phyloP scores from a whole-genome alignment of 768 basidiomycete genomes.

The Candolleomyces aberdarensis region DNA sequence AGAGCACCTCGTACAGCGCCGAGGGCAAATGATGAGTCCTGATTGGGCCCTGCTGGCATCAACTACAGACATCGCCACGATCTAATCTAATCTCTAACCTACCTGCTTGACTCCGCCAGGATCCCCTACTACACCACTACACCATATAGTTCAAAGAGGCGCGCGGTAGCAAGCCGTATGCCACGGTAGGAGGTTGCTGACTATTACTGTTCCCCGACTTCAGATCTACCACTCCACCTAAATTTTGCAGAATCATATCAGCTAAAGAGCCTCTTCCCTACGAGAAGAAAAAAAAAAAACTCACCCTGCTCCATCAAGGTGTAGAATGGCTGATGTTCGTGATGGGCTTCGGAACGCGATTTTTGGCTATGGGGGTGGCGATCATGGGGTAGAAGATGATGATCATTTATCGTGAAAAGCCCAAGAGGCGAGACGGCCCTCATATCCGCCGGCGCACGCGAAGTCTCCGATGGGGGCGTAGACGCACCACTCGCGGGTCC shows the following conservation, averaged over 20 bases:
- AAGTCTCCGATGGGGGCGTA: neutral
- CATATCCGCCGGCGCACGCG: neutral
- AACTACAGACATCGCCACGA: too few species aligned
- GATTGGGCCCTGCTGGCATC: too few species aligned
- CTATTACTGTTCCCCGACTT: neutral
- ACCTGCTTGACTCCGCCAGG: too few species aligned
- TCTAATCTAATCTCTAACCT: too few species aligned
- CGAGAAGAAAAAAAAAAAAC: conserved; percentile 10
- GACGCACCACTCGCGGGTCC: conserved; percentile 10
- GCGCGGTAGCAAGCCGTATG: neutral
- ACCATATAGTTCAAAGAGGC: too few species aligned
- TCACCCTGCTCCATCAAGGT: conserved; percentile 60
- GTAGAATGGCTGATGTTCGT: conserved; percentile 50
- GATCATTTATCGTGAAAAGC: neutral
- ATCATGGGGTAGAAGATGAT: neutral
- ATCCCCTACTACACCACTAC: neutral
- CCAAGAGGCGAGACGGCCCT: neutral
- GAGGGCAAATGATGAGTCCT: too few species aligned
- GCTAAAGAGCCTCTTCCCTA: neutral
- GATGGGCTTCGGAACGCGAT: conserved; percentile 18
- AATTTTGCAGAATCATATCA: neutral
- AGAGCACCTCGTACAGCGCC: too few species aligned
- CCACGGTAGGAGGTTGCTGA: neutral
- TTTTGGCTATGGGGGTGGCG: neutral
- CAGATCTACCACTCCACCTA: neutral